A percentile compares a stretch with the other conserved stretches of the same genome.
These are phyloP conservation scores for Pelargonium citronellum DNA, from an alignment of 441 rosid species.

Conservation along the genomic window DNA sequence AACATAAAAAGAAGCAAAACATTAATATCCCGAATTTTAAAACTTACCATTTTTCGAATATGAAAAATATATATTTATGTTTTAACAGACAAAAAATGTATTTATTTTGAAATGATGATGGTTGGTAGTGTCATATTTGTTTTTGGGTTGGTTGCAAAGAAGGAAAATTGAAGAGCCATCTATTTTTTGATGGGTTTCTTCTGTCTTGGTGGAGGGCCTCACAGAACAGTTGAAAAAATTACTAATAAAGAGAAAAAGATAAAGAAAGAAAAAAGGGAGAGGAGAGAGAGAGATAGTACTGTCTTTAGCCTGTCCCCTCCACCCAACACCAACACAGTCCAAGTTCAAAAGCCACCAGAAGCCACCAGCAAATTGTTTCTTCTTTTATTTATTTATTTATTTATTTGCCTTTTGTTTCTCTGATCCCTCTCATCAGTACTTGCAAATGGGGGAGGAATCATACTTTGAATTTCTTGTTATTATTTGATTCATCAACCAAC, in stretches of 20 bases:
- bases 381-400: no score
- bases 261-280: conserved; percentile 12
- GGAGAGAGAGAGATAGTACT: conserved; percentile 12
- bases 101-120: no score
- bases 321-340: conserved; percentile 33
- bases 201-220: no score
- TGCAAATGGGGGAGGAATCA: conserved; percentile 64
- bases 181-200: conserved; percentile 17
- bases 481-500: conserved; percentile 38
- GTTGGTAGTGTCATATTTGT: no score
- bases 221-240: no score
- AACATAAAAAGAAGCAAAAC: no score
- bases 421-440: conserved; percentile 67
- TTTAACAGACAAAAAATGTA: no score
- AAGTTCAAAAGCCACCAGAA: conserved; percentile 40
- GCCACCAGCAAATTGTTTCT: conserved; percentile 35
- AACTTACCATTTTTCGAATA: no score
- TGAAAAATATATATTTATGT: no score
- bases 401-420: conserved; percentile 23
- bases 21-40: no score
- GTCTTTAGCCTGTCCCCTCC: conserved; percentile 77
- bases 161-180: neutral
- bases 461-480: conserved; percentile 70
- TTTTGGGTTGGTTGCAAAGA: neutral
- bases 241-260: neutral